These are phyloP conservation scores for Pichia sp. DNA, from an alignment of 1,139 yeast species.

Conservation along the genomic window DNA sequence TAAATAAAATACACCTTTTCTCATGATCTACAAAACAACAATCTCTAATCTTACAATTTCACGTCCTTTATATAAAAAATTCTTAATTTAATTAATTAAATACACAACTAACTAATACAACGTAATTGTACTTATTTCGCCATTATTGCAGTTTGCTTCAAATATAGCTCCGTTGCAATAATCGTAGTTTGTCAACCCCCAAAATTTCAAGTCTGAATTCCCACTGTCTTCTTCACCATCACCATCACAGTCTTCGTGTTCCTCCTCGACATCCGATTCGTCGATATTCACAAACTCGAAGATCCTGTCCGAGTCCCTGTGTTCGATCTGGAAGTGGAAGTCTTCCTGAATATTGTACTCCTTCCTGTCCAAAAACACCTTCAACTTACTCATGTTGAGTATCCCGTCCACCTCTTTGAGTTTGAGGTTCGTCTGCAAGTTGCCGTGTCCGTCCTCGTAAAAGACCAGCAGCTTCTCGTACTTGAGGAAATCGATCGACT, in stretches of 20 bases:
- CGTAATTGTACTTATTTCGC: conserved; percentile 18
- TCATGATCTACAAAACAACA: too few relatives aligned
- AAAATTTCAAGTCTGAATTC: conserved; percentile 29
- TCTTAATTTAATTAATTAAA: not conserved
- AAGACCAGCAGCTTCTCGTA: conserved; percentile 38
- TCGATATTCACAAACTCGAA: not conserved
- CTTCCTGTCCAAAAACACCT: conserved; percentile 48
- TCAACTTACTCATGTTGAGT: conserved; percentile 21
- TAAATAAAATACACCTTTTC: too few relatives aligned
- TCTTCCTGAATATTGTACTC: conserved; percentile 44
- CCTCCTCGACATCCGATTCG: too few relatives aligned
- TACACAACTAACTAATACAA: not conserved
- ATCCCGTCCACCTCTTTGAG: not conserved
- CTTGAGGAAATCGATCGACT: conserved; percentile 46
- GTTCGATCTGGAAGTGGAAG: conserved; percentile 19
- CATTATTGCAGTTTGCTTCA: conserved; percentile 49
- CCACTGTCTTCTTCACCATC: not conserved
- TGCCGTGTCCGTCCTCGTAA: not conserved
- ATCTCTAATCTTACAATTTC: too few relatives aligned
- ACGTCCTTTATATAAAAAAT: too few relatives aligned
- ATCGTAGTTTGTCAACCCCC: conserved; percentile 56
- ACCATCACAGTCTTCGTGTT: not conserved
- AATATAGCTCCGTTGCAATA: conserved; percentile 48
- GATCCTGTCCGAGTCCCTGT: not conserved
- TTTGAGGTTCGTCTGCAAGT: not conserved